phyloP scores from a whole-genome alignment of 2,329 filamentous ascomycete species.

The Piedraia hortae region DNA sequence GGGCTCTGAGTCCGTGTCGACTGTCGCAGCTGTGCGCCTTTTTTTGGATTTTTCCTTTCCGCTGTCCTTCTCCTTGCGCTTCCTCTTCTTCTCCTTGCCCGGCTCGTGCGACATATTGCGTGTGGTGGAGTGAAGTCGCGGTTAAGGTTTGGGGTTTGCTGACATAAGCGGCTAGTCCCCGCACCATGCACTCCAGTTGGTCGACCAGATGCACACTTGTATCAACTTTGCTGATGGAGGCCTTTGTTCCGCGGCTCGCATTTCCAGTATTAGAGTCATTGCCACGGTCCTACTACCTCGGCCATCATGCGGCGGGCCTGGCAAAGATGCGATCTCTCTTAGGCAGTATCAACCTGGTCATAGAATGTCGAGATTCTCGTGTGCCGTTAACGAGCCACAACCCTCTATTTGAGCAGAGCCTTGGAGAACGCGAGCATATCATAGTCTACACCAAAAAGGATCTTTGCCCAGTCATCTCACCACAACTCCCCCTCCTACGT shows the following conservation, averaged over 20 bases:
- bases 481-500: slow-evolving; percentile 22
- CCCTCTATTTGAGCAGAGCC: slow-evolving; percentile 54
- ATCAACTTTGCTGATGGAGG: slow-evolving; percentile 4
- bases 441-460: slow-evolving; percentile 83
- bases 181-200: too few species aligned
- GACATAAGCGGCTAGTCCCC: too few species aligned
- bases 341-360: slow-evolving; percentile 55
- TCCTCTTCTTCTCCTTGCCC: too few species aligned
- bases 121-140: too few species aligned
- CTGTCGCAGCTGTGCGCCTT: too few species aligned
- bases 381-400: slow-evolving; percentile 76
- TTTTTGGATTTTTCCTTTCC: too few species aligned
- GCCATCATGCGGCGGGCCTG: slow-evolving; percentile 66
- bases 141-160: too few species aligned
- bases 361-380: slow-evolving; percentile 86
- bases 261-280: slow-evolving; percentile 53
- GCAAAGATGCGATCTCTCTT: slow-evolving; percentile 59
- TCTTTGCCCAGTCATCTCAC: slow-evolving; percentile 4
- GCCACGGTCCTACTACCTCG: slow-evolving; percentile 75
- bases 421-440: slow-evolving; percentile 41
- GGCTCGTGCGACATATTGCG: too few species aligned
- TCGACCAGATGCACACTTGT: too few species aligned
- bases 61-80: too few species aligned
- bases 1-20: too few species aligned
- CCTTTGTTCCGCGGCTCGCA: slow-evolving; percentile 43